Percentiles rank a stretch among this genome's conserved stretches.
Conservation (phyloP, 805 yeast species). For the Barnettozyma botsteinii region DNA sequence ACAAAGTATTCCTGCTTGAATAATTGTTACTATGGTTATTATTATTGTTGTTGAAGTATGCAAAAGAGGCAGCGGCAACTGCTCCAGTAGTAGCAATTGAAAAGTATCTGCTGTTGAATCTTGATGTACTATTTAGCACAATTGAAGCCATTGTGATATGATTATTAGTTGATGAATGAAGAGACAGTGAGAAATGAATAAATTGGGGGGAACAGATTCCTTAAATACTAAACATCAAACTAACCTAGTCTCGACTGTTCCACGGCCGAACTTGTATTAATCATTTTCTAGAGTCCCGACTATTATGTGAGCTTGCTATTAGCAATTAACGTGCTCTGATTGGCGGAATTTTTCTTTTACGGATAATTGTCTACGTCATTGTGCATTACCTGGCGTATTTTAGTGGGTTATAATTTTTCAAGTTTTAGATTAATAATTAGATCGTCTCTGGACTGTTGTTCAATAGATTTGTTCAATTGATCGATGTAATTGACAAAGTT, state of each 20-base stretch:
- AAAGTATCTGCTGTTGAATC: conserved; percentile 1
- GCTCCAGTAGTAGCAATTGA: conserved; percentile 5
- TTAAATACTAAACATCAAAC: background rate
- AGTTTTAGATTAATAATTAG: background rate
- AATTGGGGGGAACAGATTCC: background rate
- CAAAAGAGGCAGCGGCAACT: conserved; percentile 2
- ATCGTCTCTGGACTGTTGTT: background rate
- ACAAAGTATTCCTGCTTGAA: background rate
- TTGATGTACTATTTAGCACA: conserved; percentile 2
- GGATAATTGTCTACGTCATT: background rate
- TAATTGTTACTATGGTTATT: background rate
- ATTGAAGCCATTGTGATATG: conserved; percentile 8
- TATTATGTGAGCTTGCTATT: too few relatives aligned
- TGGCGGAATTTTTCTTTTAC: background rate
- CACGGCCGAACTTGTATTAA: background rate
- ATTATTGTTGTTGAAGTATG: conserved; percentile 3
- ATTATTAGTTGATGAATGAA: too few relatives aligned
- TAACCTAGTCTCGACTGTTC: background rate
- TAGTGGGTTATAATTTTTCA: too few relatives aligned
- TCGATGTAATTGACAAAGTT: conserved; percentile 23
- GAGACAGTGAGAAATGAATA: background rate
- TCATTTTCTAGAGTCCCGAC: too few relatives aligned
- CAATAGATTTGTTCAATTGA: conserved; percentile 11
- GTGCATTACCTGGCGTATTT: background rate
- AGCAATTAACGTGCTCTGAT: conserved; percentile 5